These are phyloP conservation scores for Ustilago curta DNA, from an alignment of 1,284 basidiomycete genomes.

Conservation along the genomic window DNA sequence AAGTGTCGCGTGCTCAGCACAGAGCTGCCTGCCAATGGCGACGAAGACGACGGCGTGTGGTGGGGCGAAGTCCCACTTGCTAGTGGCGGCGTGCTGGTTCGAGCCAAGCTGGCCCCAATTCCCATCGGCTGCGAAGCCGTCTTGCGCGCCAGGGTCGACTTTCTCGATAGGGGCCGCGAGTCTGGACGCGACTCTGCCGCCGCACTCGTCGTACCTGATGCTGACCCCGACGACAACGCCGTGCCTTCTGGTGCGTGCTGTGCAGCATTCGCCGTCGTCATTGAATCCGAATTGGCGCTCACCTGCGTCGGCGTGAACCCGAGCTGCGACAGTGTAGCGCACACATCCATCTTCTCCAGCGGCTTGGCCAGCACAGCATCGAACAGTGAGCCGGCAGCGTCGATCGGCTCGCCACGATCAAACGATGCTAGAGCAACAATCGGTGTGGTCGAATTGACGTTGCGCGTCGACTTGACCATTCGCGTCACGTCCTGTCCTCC, in stretches of 20 bases:
- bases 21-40: constrained; percentile 41
- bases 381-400: constrained; percentile 71
- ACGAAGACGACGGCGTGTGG: constrained; percentile 43
- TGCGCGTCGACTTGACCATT: constrained; percentile 94
- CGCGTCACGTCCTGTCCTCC: constrained; percentile 91
- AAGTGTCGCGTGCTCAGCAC: constrained; percentile 36
- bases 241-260: constrained; percentile 7
- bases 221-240: constrained; percentile 17
- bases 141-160: constrained; percentile 38
- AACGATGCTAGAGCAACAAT: constrained; percentile 81
- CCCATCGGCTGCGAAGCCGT: constrained; percentile 22
- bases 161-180: constrained; percentile 42
- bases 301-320: constrained; percentile 52
- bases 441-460: constrained; percentile 87
- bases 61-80: constrained; percentile 24
- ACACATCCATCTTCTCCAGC: constrained; percentile 59
- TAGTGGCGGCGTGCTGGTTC: constrained; percentile 30
- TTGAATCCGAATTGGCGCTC: too few species aligned
- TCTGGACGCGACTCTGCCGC: constrained; percentile 35
- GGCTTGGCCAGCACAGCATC: constrained; percentile 64
- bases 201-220: constrained; percentile 32
- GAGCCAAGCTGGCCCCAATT: background rate
- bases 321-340: constrained; percentile 48
- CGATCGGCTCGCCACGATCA: constrained; percentile 56
- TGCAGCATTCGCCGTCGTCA: background rate